Evolutionary conservation across 2,329 filamentous ascomycete species (phyloP), one percentile per base, ranked within the genome.

Genomic region (Pseudogymnoascus sp.): DNA sequence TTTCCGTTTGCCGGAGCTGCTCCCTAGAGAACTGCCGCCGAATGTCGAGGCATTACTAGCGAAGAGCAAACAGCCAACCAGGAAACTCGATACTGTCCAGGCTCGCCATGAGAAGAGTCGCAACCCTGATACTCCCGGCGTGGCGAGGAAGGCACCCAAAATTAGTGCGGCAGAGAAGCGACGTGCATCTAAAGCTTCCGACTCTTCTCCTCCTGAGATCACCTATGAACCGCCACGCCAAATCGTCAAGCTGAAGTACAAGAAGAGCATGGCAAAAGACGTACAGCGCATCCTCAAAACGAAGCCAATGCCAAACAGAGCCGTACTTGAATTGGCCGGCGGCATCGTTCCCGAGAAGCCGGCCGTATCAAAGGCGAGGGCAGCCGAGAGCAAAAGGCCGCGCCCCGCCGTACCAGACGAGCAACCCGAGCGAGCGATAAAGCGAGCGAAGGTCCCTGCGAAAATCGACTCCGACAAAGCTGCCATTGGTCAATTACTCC

Each of bases 191-290:
- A 56, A 56, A 56, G 47, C 47, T 5, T 56, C 38, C 5, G 33
- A 60, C 33, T 12, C 33, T 14, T 37, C 59, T 12, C 38, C 33
- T 18, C 59, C 59, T 12, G 38, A 60, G 10, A 60, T 38, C n/a
- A 42, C 33, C n/a, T 37, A 42, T 16, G 18, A 60, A 4, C 23
- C 14, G 14, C 23, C 60, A 8, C 23, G 23, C 7, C 28, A 62
- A 56, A 65, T 73, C 31, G 67, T 73, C 1, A 73, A 69, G 63
- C 63, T 74, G 10, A 69, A 68, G 47, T 74, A 73, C 60, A 70
- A 69, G 42, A 72, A 69, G 60, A 61, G 65, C 16, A 65, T 63
- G 53, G 59, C 64, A 8, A 69, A 68, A 44, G 66, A 67, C 28
- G 68, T 74, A 44, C 64, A 66, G 25, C 68, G 70, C 5, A 67